Percentiles rank a stretch among this genome's conserved stretches.
These are phyloP conservation scores for Rosellinia necatrix DNA, from an alignment of 2,329 filamentous ascomycete genomes.

Conservation along the genomic window DNA sequence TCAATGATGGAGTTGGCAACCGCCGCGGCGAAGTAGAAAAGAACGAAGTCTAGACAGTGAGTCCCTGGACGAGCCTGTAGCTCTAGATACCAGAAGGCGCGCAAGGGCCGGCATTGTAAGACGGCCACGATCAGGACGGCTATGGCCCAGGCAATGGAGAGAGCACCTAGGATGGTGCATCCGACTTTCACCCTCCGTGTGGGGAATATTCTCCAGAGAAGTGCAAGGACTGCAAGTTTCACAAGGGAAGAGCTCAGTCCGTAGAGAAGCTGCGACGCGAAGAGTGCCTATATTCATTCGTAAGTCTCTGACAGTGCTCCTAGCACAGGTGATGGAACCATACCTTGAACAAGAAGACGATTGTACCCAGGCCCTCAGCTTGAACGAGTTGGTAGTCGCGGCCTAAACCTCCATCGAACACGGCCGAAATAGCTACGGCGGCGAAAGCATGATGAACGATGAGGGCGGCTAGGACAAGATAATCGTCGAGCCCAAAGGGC, in stretches of 20 bases:
- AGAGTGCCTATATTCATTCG: not conserved
- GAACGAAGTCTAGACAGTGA: conserved; percentile 18
- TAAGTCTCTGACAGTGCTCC: too few relatives aligned
- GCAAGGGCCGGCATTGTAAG: conserved; percentile 21
- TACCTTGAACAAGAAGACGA: too few relatives aligned
- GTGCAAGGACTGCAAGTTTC: conserved; percentile 20
- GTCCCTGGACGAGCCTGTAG: conserved; percentile 10
- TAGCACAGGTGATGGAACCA: too few relatives aligned
- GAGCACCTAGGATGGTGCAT: not conserved
- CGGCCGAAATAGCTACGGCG: too few relatives aligned
- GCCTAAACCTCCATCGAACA: too few relatives aligned
- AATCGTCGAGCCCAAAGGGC: too few relatives aligned
- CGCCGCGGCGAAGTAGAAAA: conserved; percentile 21
- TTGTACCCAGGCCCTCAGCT: too few relatives aligned
- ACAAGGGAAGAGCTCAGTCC: conserved; percentile 13
- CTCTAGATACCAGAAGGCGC: conserved; percentile 23
- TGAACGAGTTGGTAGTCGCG: too few relatives aligned
- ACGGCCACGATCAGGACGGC: conserved; percentile 15
- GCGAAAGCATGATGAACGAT: too few relatives aligned
- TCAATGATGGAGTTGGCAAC: conserved; percentile 23
- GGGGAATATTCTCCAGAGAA: conserved; percentile 20
- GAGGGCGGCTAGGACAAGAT: too few relatives aligned
- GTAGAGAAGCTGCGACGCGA: not conserved
- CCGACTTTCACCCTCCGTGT: conserved; percentile 13
- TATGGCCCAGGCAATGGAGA: conserved; percentile 18